These are phyloP conservation scores for Trichoderma asperelloides DNA, from an alignment of 495 filamentous ascomycete species.

Conservation along the genomic window DNA sequence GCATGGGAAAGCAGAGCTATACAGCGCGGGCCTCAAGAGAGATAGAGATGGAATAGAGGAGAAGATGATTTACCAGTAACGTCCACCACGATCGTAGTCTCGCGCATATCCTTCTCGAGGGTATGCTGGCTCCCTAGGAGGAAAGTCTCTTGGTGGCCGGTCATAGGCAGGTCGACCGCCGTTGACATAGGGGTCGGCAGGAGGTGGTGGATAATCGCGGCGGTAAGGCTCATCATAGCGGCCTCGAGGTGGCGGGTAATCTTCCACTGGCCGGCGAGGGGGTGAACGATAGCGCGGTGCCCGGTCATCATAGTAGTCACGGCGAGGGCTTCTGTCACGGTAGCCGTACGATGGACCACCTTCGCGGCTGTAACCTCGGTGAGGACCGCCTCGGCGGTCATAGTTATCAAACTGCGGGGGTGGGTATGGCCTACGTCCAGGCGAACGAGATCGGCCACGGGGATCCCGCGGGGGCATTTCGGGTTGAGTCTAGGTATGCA, in stretches of 20 bases:
- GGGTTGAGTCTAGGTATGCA: slow-evolving; percentile 35
- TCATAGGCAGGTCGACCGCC: slow-evolving; percentile 46
- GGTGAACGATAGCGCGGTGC: slow-evolving; percentile 65
- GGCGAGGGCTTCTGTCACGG: slow-evolving; percentile 73
- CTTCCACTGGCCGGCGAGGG: slow-evolving; percentile 64
- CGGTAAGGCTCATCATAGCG: slow-evolving; percentile 57
- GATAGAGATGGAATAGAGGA: background rate
- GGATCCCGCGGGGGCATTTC: slow-evolving; percentile 56
- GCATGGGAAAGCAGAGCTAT: background rate
- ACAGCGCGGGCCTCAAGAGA: background rate
- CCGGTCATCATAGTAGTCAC: slow-evolving; percentile 77
- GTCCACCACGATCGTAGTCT: slow-evolving; percentile 35
- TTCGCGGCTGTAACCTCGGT: slow-evolving; percentile 62
- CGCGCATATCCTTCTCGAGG: slow-evolving; percentile 37
- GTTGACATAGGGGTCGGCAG: slow-evolving; percentile 52
- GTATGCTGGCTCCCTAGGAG: slow-evolving; percentile 42
- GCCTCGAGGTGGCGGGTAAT: slow-evolving; percentile 57
- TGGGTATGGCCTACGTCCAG: slow-evolving; percentile 50
- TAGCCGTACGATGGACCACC: slow-evolving; percentile 57
- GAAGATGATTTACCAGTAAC: slow-evolving; percentile 29
- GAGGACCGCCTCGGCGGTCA: slow-evolving; percentile 67
- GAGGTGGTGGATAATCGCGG: slow-evolving; percentile 47
- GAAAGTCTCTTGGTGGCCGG: slow-evolving; percentile 45
- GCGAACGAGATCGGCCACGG: slow-evolving; percentile 66
- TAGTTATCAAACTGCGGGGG: slow-evolving; percentile 58